Evolutionary conservation across 2,329 filamentous ascomycete genomes (phyloP), one percentile per base, ranked within the genome.

Genomic region (Fusarium sp.): DNA sequence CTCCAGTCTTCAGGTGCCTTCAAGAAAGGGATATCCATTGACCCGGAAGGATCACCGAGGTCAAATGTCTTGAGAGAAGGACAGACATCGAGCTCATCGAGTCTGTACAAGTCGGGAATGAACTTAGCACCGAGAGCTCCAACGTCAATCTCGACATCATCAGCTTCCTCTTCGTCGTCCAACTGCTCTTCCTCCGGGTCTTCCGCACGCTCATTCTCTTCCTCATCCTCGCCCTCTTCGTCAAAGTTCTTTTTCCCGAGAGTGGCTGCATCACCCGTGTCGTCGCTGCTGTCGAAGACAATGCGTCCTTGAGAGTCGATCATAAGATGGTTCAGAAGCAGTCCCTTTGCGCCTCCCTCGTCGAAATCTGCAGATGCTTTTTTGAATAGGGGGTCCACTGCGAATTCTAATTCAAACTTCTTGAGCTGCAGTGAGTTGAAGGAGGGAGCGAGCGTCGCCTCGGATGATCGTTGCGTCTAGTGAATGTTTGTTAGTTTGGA

Each of bases 321-420:
- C 75, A 95, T 93, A n/a, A 99, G 84, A 79, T 99, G 95, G 75
- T 99, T 99, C 32, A 99, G 86, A 20, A 99, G 84, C 41, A 99
- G 84, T 20, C 96, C 96, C 79, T 98, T 99, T 57, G 96, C 96
- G 57, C 96, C 96, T 20, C 96, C 96, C 81, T 99, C 96, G 76
- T 99, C 96, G 70, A 99, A 99, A 81, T 99, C 96, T 43, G 96
- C 96, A 7, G 95, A 97, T 1, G 95, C 95, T 76, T 99, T 99
- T 77, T 99, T 99, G 86, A 99, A 99, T n/a, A 99, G 82, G 4
- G 96, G 96, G 75, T 99, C 96, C 7, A 99, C 95, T 0, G 94
- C 90, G 70, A 99, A 97, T 75, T 99, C 96, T 44, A 98, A 86
- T 73, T 99, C 96, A 75, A 99, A 94, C 79, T 98, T 99, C 81